Evolutionary conservation across 1,284 basidiomycete genomes (phyloP).

Genomic region (Abortiporus biennis): DNA sequence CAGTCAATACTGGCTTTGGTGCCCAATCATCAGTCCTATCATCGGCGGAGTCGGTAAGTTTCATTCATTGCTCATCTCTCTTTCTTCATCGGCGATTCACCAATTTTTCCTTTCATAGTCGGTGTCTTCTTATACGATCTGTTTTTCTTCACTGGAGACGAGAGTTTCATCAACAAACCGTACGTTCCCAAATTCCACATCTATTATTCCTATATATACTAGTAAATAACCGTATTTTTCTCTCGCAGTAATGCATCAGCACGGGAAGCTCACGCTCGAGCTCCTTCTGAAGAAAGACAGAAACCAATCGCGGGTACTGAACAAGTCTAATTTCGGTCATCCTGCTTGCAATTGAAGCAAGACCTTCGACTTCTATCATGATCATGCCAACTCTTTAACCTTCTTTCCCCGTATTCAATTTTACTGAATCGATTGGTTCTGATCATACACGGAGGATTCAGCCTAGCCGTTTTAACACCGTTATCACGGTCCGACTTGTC

Average conservation of each 20-base stretch:
- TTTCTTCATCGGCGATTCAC: not conserved
- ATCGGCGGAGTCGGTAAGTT: constrained; percentile 39
- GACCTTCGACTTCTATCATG: too few relatives aligned
- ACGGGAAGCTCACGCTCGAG: not conserved
- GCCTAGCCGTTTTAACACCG: too few relatives aligned
- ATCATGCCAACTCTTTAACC: too few relatives aligned
- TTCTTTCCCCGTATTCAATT: too few relatives aligned
- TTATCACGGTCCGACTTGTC: too few relatives aligned
- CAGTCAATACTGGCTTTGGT: constrained; percentile 76
- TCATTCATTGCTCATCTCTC: not conserved
- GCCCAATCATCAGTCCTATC: constrained; percentile 54
- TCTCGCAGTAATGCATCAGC: constrained; percentile 2
- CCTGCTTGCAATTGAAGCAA: too few relatives aligned
- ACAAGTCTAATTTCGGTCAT: too few relatives aligned
- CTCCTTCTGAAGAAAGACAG: constrained; percentile 1
- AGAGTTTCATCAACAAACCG: constrained; percentile 50
- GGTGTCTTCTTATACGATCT: constrained; percentile 49
- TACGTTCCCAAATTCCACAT: too few relatives aligned
- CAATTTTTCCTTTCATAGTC: constrained; percentile 13
- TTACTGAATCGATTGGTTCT: too few relatives aligned
- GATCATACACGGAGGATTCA: too few relatives aligned
- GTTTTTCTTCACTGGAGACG: constrained; percentile 45
- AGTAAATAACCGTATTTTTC: not conserved
- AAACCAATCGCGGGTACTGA: constrained; percentile 4
- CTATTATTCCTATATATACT: not conserved